Base-by-base conservation (phyloP, 140 eudicot genomes). In the Bidens hawaiensis region DNA sequence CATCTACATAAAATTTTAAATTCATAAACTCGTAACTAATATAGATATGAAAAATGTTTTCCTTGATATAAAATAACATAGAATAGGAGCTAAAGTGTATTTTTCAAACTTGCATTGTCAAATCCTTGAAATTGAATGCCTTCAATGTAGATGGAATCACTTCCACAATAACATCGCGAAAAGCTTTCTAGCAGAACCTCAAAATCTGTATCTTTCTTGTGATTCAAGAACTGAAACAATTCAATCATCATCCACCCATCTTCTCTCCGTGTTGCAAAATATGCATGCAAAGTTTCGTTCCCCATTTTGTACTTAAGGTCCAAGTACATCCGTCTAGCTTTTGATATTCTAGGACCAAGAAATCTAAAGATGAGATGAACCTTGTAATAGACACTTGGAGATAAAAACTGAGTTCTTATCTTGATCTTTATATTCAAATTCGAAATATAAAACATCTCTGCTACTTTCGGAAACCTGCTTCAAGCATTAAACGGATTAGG, bases 401-500 rank as follows among this genome's bases (percentile, higher is more conserved):
- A 64, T 18, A 64, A 46, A 28, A 18, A 17, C 2, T 47, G 58
- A 4, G 47, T 18, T 46, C 21, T 27, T 64, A 11, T 27, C 58
- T 64, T 46, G 16, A 64, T 47, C 17, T 16, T 30, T 6, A 64
- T 47, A 2, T 64, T 64, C 56, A 64, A 31, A 28, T 47, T 18
- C 13, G 14, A 64, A 46, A 64, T 9, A 47, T 64, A 6, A 26
- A 47, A 28, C 19, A 64, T 27, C 59, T 45, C 31, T 10, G 45
- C 69, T 10, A 64, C 59, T 30, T 47, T 48, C 0, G 38, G 60
- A 64, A 64, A 64, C 69, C 69, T 63, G 57, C 52, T 40, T 14
- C 30, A 53, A 24, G 36, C 52, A 52, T 2, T 10, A 5, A 24
- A 25, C 0, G 4, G 43, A 36, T 36, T 36, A 2, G 17, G 24